Evolutionary conservation across 306 rosid genomes (phyloP).

Genomic region (Vigna trinervia): DNA sequence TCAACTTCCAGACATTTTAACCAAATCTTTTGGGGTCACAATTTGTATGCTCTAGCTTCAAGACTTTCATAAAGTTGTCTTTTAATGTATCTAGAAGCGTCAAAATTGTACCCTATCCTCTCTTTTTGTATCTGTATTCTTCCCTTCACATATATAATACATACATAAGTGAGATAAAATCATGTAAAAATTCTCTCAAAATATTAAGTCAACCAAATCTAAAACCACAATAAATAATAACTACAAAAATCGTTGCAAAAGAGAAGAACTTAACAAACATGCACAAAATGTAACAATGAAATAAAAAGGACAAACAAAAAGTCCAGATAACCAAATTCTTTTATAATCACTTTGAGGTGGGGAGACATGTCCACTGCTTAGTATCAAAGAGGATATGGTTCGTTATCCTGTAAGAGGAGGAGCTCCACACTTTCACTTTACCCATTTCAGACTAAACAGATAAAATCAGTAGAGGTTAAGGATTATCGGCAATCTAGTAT

Average conservation of each 20-base stretch:
- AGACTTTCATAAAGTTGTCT: too few species aligned
- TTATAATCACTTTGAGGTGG: background rate
- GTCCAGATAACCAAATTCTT: slow-evolving; percentile 18
- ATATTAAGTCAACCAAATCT: background rate
- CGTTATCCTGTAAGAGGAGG: slow-evolving; percentile 11
- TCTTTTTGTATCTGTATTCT: too few species aligned
- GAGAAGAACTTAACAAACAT: background rate
- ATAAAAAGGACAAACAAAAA: background rate
- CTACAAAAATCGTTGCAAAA: background rate
- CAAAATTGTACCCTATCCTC: too few species aligned
- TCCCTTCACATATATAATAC: too few species aligned
- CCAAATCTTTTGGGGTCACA: too few species aligned
- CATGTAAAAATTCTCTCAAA: too few species aligned
- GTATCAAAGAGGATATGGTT: background rate
- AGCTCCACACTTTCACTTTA: background rate
- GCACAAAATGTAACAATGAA: slow-evolving; percentile 20
- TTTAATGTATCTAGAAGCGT: too few species aligned
- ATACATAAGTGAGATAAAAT: too few species aligned
- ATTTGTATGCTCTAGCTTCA: too few species aligned
- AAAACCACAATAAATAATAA: background rate
- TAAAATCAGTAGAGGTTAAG: slow-evolving; percentile 1
- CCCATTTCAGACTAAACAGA: background rate
- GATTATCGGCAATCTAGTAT: too few species aligned
- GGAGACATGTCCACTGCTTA: background rate
- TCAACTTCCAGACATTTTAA: too few species aligned